Conservation (phyloP, 495 filamentous ascomycete species). For the Pyrenopolyporus hunteri region DNA sequence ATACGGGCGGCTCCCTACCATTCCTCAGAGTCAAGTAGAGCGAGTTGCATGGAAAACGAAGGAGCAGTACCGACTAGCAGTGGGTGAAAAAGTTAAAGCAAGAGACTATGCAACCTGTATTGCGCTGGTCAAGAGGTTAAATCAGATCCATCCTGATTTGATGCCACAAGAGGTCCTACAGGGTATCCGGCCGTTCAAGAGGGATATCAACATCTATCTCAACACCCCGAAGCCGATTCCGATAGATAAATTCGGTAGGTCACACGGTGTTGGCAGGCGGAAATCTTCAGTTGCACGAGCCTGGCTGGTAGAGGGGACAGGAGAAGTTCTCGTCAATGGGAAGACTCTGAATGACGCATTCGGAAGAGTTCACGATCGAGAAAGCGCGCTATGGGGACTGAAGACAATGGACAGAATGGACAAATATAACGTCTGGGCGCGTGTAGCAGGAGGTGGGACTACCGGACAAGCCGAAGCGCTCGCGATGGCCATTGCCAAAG, state of each 20-base stretch:
- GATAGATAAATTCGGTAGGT: constrained; percentile 76
- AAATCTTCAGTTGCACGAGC: constrained; percentile 86
- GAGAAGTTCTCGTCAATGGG: constrained; percentile 88
- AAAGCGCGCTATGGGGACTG: constrained; percentile 91
- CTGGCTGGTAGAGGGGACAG: constrained; percentile 87
- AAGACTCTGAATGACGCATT: constrained; percentile 80
- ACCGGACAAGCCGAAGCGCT: constrained; percentile 97
- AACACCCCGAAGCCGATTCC: constrained; percentile 59
- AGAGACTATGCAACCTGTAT: constrained; percentile 80
- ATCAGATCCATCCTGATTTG: constrained; percentile 81
- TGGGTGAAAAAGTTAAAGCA: constrained; percentile 78
- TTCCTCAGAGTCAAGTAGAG: constrained; percentile 67
- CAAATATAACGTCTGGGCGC: constrained; percentile 96
- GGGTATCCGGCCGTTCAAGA: constrained; percentile 72
- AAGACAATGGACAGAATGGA: constrained; percentile 81
- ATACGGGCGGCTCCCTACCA: constrained; percentile 72
- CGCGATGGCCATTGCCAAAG: constrained; percentile 89
- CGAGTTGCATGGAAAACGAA: constrained; percentile 85
- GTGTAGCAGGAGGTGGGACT: constrained; percentile 80
- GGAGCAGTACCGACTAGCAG: constrained; percentile 71
- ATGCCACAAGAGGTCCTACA: constrained; percentile 70
- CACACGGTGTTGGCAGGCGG: constrained; percentile 78
- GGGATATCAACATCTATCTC: constrained; percentile 72
- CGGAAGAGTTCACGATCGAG: constrained; percentile 87
- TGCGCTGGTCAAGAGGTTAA: constrained; percentile 75